These are phyloP conservation scores for Umbellularia californica DNA, from an alignment of 164 flowering plant genomes.

Conservation along the genomic window DNA sequence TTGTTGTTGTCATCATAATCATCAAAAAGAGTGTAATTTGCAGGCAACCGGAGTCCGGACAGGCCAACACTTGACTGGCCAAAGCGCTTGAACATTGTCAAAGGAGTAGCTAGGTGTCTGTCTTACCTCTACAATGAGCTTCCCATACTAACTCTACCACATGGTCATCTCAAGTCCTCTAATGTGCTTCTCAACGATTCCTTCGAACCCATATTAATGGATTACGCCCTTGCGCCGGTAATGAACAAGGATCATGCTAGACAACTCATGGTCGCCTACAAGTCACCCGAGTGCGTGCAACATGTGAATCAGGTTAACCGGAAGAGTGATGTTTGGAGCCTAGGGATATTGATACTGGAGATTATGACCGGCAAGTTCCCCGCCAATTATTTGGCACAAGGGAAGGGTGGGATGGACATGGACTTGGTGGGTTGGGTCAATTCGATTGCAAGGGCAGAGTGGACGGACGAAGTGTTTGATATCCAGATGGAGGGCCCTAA, in stretches of 20 bases:
- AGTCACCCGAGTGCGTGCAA: constrained; percentile 60
- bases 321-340: constrained; percentile 82
- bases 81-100: constrained; percentile 59
- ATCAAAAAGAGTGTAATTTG: neutral
- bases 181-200: constrained; percentile 62
- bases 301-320: constrained; percentile 33
- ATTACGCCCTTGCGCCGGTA: constrained; percentile 60
- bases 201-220: constrained; percentile 54
- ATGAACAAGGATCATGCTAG: constrained; percentile 52
- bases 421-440: constrained; percentile 62
- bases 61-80: constrained; percentile 46
- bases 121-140: constrained; percentile 59
- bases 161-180: constrained; percentile 88
- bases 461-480: constrained; percentile 49
- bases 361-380: constrained; percentile 65
- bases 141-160: constrained; percentile 55
- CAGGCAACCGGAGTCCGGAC: constrained; percentile 3
- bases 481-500: constrained; percentile 40
- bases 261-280: constrained; percentile 64
- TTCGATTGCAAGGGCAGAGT: constrained; percentile 30
- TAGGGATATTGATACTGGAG: constrained; percentile 76
- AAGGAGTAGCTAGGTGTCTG: constrained; percentile 72
- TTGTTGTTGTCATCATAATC: neutral
- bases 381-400: constrained; percentile 23
- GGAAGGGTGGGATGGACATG: constrained; percentile 13